Conservation (phyloP, 345 rosid species). For the Gossypium arboreum region DNA sequence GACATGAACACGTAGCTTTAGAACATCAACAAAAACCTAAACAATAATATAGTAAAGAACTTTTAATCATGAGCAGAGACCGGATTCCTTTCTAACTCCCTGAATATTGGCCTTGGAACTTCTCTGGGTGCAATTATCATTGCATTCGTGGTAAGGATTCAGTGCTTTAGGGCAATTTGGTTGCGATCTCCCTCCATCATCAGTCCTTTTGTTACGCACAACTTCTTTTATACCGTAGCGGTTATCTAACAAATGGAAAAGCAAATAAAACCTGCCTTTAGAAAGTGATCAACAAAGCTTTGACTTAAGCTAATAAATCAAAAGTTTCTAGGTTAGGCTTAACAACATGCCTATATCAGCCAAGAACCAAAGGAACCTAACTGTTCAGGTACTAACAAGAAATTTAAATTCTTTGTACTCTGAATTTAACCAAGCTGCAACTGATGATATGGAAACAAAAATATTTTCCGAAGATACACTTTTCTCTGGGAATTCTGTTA, state of each 20-base stretch:
- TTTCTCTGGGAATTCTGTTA: no score
- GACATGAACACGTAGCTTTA: slow-evolving; percentile 17
- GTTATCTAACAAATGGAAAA: slow-evolving; percentile 28
- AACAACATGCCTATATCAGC: neutral
- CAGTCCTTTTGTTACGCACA: slow-evolving; percentile 34
- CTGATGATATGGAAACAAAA: neutral
- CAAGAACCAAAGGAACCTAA: neutral
- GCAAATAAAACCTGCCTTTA: slow-evolving; percentile 10
- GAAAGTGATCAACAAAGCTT: slow-evolving; percentile 7
- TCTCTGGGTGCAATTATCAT: slow-evolving; percentile 6
- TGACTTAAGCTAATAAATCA: neutral
- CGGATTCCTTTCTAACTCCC: slow-evolving; percentile 11
- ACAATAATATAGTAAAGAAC: neutral
- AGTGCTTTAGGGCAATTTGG: slow-evolving; percentile 47
- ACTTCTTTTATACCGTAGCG: slow-evolving; percentile 29
- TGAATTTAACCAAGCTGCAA: neutral
- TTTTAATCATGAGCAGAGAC: neutral
- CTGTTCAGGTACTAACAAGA: neutral
- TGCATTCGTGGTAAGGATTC: slow-evolving; percentile 48
- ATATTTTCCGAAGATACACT: neutral
- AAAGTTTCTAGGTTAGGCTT: neutral
- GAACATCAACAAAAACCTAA: neutral
- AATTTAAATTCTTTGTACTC: neutral
- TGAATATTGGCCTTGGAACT: neutral
- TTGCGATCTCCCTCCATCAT: slow-evolving; percentile 35